A percentile compares a stretch with the other conserved stretches of the same genome.
Conservation (phyloP, 2,329 filamentous ascomycete genomes). For the Macrophomina pseudophaseolina region DNA sequence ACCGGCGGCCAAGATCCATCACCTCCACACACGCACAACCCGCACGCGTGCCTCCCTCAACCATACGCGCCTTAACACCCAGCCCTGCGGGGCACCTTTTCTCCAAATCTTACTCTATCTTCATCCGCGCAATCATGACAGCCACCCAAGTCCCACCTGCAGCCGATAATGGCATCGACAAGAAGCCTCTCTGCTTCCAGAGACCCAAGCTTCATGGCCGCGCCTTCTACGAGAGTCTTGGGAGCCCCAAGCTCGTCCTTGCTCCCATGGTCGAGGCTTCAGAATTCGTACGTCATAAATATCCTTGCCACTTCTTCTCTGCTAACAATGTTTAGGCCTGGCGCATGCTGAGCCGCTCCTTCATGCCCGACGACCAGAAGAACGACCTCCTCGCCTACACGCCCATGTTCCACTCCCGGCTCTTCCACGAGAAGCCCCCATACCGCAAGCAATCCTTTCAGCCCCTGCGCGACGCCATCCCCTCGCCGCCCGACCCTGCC, state of each 20-base stretch:
- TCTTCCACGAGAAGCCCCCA: constrained; percentile 77
- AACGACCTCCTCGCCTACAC: constrained; percentile 80
- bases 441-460: constrained; percentile 86
- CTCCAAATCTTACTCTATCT: neutral
- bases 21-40: neutral
- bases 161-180: neutral
- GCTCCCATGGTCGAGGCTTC: constrained; percentile 99
- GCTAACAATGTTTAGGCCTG: constrained; percentile 69
- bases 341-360: constrained; percentile 94
- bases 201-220: constrained; percentile 74
- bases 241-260: constrained; percentile 86
- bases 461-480: constrained; percentile 54
- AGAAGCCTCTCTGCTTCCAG: constrained; percentile 18
- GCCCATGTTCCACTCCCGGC: constrained; percentile 92
- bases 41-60: neutral
- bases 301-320: neutral
- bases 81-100: constrained; percentile 17
- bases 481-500: constrained; percentile 42
- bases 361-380: constrained; percentile 65
- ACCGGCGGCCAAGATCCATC: neutral
- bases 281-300: constrained; percentile 75
- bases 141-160: neutral
- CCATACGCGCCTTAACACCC: constrained; percentile 14
- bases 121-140: constrained; percentile 1
- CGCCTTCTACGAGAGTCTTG: constrained; percentile 93